Percentiles rank a stretch among this genome's conserved stretches.
Conservation (phyloP, 139 green algal genomes). For the Closterium sp. region DNA sequence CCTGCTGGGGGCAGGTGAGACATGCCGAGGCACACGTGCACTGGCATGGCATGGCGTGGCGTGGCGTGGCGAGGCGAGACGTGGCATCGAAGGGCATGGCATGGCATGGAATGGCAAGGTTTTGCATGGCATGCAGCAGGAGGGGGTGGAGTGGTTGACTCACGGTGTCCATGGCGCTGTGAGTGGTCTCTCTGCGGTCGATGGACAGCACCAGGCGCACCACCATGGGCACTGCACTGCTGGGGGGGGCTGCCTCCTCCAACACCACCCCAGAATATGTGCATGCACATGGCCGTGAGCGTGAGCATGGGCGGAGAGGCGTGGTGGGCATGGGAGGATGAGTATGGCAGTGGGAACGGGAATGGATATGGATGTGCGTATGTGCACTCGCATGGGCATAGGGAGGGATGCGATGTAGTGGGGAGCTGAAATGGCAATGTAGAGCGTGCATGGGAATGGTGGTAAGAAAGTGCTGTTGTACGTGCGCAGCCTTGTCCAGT, state of each 20-base stretch:
- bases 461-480: too few species aligned
- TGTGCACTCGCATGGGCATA: too few species aligned
- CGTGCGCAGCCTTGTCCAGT: too few species aligned
- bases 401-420: too few species aligned
- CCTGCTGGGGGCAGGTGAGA: background rate
- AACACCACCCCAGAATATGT: background rate
- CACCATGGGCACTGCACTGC: conserved; percentile 43
- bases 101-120: background rate
- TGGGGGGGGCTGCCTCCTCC: background rate
- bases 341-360: too few species aligned
- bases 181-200: conserved; percentile 65
- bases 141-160: background rate
- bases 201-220: conserved; percentile 79
- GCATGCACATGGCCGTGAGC: background rate
- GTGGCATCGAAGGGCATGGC: background rate
- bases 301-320: too few species aligned
- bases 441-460: too few species aligned
- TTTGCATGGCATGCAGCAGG: background rate
- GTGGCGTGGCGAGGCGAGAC: background rate
- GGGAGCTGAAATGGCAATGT: too few species aligned
- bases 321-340: too few species aligned
- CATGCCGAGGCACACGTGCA: background rate
- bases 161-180: conserved; percentile 67
- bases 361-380: too few species aligned
- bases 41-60: background rate